Evolutionary conservation across 2,329 filamentous ascomycete species (phyloP).

Genomic region (Metarhizium brunneum): DNA sequence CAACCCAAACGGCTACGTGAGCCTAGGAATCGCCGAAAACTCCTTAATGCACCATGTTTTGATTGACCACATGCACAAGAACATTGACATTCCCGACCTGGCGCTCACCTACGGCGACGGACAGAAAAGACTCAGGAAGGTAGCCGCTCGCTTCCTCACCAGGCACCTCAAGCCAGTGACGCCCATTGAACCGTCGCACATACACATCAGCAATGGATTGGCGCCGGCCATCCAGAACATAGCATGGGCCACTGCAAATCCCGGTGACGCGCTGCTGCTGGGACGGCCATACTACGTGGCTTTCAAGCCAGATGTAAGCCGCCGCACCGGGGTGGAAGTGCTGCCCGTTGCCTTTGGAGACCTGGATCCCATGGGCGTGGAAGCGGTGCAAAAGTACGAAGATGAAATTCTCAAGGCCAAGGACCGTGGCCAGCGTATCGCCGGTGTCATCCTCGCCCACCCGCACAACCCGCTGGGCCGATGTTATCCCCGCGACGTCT

Average conservation of each 20-base stretch:
- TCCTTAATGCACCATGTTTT: conserved; percentile 39
- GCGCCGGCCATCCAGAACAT: conserved; percentile 30
- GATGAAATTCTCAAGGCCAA: conserved; percentile 27
- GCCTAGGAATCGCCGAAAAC: conserved; percentile 44
- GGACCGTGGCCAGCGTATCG: conserved; percentile 28
- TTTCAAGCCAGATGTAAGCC: conserved; percentile 34
- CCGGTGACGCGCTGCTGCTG: conserved; percentile 30
- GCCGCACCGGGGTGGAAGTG: conserved; percentile 30
- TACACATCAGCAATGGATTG: conserved; percentile 30
- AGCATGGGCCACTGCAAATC: conserved; percentile 28
- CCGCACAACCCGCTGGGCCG: conserved; percentile 43
- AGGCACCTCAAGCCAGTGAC: conserved; percentile 19
- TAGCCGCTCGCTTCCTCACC: conserved; percentile 27
- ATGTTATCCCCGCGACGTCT: conserved; percentile 30
- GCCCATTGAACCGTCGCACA: conserved; percentile 21
- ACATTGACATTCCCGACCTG: conserved; percentile 19
- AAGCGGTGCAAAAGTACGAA: conserved; percentile 35
- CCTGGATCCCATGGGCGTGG: conserved; percentile 30
- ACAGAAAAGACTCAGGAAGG: conserved; percentile 20
- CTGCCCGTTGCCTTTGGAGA: conserved; percentile 33
- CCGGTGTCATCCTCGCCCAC: conserved; percentile 39
- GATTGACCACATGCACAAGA: conserved; percentile 29
- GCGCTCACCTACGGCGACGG: conserved; percentile 34
- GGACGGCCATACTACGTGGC: conserved; percentile 37
- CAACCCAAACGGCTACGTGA: conserved; percentile 36